phyloP scores from a whole-genome alignment of 176 grass and related monocot species.

The Eleusine coracana region DNA sequence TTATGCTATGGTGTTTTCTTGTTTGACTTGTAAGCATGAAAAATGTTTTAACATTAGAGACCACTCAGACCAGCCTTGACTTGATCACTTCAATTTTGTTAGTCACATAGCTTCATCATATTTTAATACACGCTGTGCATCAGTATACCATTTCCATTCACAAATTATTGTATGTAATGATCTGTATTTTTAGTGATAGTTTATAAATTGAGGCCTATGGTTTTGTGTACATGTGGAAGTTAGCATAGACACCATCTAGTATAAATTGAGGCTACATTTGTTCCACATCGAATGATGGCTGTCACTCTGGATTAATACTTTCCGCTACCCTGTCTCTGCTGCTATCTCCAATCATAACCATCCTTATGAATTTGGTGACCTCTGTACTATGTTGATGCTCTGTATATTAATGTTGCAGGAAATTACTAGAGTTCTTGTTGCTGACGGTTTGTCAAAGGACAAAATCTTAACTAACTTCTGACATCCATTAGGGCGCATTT shows the following conservation, averaged over 20 bases:
- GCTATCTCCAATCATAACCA: not conserved
- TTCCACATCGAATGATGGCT: not conserved
- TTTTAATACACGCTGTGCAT: not conserved
- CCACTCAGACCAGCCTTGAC: constrained; percentile 2
- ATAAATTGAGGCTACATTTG: constrained; percentile 3
- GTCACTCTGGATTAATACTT: not conserved
- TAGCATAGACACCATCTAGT: not conserved
- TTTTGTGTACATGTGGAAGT: not conserved
- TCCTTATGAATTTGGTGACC: constrained; percentile 3
- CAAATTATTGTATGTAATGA: not conserved
- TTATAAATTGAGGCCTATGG: not conserved
- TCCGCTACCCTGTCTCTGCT: not conserved
- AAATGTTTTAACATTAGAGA: not conserved
- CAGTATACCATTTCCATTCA: not conserved
- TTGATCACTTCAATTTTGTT: not conserved
- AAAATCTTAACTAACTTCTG: constrained; percentile 80
- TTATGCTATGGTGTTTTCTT: not conserved
- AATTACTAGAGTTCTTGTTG: constrained; percentile 70
- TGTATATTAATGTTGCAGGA: constrained; percentile 52
- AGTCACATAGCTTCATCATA: not conserved
- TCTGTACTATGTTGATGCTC: not conserved
- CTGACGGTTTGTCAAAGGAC: constrained; percentile 69
- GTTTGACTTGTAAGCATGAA: not conserved
- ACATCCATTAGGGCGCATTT: constrained; percentile 21
- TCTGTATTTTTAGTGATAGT: not conserved